A percentile compares a stretch with the other conserved stretches of the same genome.
Evolutionary conservation across 768 basidiomycete species (phyloP).

Genomic region (Nidularia sp.): DNA sequence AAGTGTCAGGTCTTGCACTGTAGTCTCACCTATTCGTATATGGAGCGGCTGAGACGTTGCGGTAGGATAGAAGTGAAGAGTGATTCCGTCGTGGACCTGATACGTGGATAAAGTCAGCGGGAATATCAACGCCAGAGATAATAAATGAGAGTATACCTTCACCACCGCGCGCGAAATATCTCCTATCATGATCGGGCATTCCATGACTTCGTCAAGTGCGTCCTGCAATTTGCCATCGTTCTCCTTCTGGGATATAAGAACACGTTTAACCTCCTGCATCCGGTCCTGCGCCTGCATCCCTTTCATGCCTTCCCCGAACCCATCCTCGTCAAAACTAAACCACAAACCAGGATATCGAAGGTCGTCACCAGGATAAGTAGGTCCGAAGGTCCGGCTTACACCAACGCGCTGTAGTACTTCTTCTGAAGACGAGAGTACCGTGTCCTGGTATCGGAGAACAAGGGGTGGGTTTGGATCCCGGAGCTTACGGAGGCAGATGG

Average conservation of each 20-base stretch:
- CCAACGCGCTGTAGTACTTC: constrained; percentile 59
- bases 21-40: constrained; percentile 69
- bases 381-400: constrained; percentile 74
- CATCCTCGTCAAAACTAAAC: constrained; percentile 82
- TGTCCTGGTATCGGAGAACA: constrained; percentile 63
- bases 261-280: constrained; percentile 71
- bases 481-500: constrained; percentile 67
- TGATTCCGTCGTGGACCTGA: constrained; percentile 73
- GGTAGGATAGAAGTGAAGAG: constrained; percentile 62
- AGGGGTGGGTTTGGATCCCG: constrained; percentile 66
- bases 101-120: too few species aligned
- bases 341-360: constrained; percentile 79
- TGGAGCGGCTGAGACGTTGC: constrained; percentile 41
- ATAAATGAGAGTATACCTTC: constrained; percentile 39
- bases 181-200: constrained; percentile 65
- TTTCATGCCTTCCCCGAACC: constrained; percentile 50
- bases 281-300: constrained; percentile 54
- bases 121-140: too few species aligned
- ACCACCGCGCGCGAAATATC: constrained; percentile 65
- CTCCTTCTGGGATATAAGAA: constrained; percentile 70
- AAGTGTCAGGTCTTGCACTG: constrained; percentile 74
- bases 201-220: constrained; percentile 68
- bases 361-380: constrained; percentile 75
- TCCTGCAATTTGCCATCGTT: constrained; percentile 52
- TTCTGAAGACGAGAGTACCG: constrained; percentile 54